phyloP scores from a whole-genome alignment of 202 grass and related monocot genomes.

The Hordeum pubiflorum region DNA sequence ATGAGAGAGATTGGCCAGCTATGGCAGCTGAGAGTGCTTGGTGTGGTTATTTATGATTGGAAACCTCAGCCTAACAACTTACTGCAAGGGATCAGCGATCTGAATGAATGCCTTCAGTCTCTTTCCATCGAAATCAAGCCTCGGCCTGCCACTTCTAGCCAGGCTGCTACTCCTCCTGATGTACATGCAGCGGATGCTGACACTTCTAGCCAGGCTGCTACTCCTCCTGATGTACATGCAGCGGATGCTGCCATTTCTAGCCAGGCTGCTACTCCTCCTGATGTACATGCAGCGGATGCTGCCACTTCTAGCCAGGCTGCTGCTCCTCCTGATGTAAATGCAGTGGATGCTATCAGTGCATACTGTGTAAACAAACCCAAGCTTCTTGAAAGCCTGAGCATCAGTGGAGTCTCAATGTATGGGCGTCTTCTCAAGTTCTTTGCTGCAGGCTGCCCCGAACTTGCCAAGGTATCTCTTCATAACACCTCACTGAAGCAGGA shows the following conservation, averaged over 20 bases:
- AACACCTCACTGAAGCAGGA: background rate
- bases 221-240: no score
- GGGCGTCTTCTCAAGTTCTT: background rate
- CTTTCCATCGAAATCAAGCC: background rate
- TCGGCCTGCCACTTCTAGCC: no score
- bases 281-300: background rate
- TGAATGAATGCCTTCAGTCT: background rate
- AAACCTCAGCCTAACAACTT: background rate
- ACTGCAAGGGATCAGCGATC: background rate
- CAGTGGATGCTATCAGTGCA: background rate
- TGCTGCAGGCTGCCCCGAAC: background rate
- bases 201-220: no score
- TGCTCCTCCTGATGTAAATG: background rate
- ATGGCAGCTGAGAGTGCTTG: background rate
- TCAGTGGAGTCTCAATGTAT: background rate
- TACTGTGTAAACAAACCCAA: background rate
- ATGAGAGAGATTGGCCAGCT: background rate
- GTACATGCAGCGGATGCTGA: no score
- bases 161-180: no score
- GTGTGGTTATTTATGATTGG: background rate
- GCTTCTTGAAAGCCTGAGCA: background rate
- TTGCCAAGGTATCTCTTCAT: slow-evolving; percentile 1
- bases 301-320: no score
- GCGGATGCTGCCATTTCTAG: no score
- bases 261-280: no score